Conservation (phyloP, 177 flowering plant species). For the Tripterygium wilfordii region DNA sequence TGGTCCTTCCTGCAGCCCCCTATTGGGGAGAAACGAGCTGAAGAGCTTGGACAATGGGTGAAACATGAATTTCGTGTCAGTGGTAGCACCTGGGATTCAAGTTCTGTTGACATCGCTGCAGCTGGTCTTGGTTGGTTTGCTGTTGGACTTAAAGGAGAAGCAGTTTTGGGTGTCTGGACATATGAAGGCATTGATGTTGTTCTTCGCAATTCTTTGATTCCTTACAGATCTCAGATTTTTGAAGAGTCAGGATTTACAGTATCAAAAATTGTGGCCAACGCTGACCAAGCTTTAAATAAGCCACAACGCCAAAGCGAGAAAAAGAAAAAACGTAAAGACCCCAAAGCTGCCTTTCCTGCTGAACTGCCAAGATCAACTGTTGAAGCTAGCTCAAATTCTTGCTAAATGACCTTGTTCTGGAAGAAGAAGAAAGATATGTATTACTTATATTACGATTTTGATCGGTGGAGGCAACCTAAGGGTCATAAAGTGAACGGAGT, state of each 20-base stretch:
- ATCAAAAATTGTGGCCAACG: slow-evolving; percentile 76
- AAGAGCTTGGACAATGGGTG: slow-evolving; percentile 81
- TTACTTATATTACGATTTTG: no score
- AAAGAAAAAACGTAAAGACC: slow-evolving; percentile 24
- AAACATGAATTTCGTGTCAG: slow-evolving; percentile 48
- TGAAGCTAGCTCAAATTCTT: slow-evolving; percentile 2
- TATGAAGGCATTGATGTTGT: slow-evolving; percentile 83
- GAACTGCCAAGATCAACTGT: not conserved
- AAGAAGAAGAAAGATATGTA: no score
- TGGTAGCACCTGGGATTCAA: slow-evolving; percentile 80
- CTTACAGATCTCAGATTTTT: slow-evolving; percentile 48
- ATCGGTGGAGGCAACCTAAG: no score
- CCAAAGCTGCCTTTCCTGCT: slow-evolving; percentile 9
- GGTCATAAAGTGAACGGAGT: no score
- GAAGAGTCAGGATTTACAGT: slow-evolving; percentile 83
- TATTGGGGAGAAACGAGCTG: slow-evolving; percentile 57
- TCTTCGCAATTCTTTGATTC: slow-evolving; percentile 63
- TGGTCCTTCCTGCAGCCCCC: slow-evolving; percentile 64
- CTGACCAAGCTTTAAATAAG: slow-evolving; percentile 62
- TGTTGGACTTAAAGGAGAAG: slow-evolving; percentile 88
- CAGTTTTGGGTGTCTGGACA: slow-evolving; percentile 74
- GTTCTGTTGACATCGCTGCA: slow-evolving; percentile 79
- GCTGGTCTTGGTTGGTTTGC: slow-evolving; percentile 97
- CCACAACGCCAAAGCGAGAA: slow-evolving; percentile 19
- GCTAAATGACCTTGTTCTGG: no score